Evolutionary conservation across 2,329 filamentous ascomycete genomes (phyloP).

Genomic region (Fusarium cicatricum): DNA sequence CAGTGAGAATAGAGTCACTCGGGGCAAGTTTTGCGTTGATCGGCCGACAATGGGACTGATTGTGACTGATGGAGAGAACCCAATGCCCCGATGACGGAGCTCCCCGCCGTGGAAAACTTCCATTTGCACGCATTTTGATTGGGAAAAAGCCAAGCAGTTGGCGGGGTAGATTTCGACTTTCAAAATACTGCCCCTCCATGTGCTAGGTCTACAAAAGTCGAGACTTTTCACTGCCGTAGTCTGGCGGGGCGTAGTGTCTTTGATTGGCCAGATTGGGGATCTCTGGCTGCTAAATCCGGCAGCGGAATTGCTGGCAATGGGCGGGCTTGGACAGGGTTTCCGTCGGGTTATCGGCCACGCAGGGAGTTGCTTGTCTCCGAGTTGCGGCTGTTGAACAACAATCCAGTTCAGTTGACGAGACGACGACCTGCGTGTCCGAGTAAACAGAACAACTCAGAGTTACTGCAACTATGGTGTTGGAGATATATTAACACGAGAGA

Average conservation of each 20-base stretch:
- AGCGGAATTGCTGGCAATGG: too few relatives aligned
- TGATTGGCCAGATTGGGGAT: conserved; percentile 12
- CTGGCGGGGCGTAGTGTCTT: conserved; percentile 12
- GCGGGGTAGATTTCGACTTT: conserved; percentile 23
- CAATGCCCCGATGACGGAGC: conserved; percentile 33
- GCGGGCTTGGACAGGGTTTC: conserved; percentile 6
- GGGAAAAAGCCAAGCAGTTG: conserved; percentile 19
- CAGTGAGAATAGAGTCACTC: conserved; percentile 1
- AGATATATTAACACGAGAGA: conserved; percentile 23
- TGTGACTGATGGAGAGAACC: conserved; percentile 16
- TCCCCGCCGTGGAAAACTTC: conserved; percentile 5
- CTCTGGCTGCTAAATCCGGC: conserved; percentile 17
- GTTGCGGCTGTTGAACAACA: not conserved
- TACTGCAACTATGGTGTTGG: not conserved
- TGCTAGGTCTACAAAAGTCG: not conserved
- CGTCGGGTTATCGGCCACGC: conserved; percentile 14
- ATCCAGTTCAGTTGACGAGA: not conserved
- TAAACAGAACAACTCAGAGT: not conserved
- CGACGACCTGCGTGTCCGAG: not conserved
- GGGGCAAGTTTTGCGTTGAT: conserved; percentile 5
- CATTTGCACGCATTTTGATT: conserved; percentile 9
- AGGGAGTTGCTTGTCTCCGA: not conserved
- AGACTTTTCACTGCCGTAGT: not conserved
- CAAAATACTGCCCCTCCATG: conserved; percentile 9
- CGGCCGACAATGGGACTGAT: conserved; percentile 15